A percentile compares a stretch with the other conserved stretches of the same genome.
These are phyloP conservation scores for Scenedesmus sp. DNA, from an alignment of 163 green algal species.

Conservation along the genomic window DNA sequence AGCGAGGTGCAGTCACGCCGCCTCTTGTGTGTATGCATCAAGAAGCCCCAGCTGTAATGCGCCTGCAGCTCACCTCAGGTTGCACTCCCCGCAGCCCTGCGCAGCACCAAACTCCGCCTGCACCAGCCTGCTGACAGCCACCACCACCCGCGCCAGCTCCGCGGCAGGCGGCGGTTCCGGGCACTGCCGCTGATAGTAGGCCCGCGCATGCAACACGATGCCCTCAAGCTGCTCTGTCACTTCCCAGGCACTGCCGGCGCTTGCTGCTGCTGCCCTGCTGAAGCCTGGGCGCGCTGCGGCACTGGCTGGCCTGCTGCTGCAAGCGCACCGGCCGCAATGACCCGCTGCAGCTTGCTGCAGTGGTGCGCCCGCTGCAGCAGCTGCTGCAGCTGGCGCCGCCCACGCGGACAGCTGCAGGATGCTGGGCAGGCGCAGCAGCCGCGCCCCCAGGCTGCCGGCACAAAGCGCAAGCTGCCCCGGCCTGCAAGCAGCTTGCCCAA, in stretches of 20 bases:
- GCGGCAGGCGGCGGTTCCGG: not conserved
- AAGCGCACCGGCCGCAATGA: not conserved
- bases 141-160: not conserved
- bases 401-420: not conserved
- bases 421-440: not conserved
- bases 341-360: not conserved
- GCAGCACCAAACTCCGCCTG: not conserved
- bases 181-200: not conserved
- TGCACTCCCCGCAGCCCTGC: not conserved
- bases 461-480: not conserved
- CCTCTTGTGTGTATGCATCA: no score
- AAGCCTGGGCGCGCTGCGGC: not conserved
- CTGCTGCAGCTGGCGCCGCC: not conserved
- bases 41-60: not conserved
- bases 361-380: not conserved
- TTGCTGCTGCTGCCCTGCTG: not conserved
- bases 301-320: not conserved
- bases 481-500: not conserved
- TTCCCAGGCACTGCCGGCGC: not conserved
- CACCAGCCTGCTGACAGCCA: slow-evolving; percentile 10
- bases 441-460: not conserved
- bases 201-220: not conserved
- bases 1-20: no score
- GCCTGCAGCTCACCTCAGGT: not conserved
- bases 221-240: not conserved